Base-by-base conservation (phyloP, 768 basidiomycete genomes). In the Thelephora ganbajun region DNA sequence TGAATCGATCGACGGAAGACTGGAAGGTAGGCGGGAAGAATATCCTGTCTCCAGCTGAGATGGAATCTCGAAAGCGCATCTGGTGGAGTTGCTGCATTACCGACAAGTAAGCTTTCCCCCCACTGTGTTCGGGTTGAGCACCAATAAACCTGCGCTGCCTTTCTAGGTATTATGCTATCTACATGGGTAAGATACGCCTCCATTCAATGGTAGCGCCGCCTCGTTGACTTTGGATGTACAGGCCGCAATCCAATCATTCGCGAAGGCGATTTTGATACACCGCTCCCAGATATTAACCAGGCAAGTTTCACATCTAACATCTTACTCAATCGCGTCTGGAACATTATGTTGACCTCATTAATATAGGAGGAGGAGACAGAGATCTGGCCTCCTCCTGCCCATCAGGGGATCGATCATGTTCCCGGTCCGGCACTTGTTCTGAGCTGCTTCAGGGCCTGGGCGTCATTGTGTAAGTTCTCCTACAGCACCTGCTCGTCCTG, bases 11-110 rank as follows among this genome's bases (percentile, higher is more conserved):
- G 54, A 76, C 85, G 3, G 75, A 80, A 20, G 75, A 72, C 47
- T 91, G 87, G 85, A 77, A 77, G 55, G 69, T 73, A 46, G 68
- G 76, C 48, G 77, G 76, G 12, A 70, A 67, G 43, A 69, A 70
- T 48, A 60, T 88, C 33, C 85, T 88, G 54, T 73, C 74, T 7
- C 36, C 48, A 13, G 44, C 77, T 55, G 86, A 88, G 60, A 77
- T 73, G 23, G 82, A 86, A 59, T 74, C 70, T 4, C 71, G 85
- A 51, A 74, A 77, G 44, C 82, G 84, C 53, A 80, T 86, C 37
- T 89, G 85, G 85, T 86, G 83, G 81, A 69, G 72, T 13, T 87
- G 83, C 57, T 73, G 74, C 54, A 64, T 80, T 37, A 74, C 76
- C 37, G 83, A 89, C 55, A 74, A 80, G 83, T 84, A 52, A 30